Base-by-base conservation (phyloP, 768 basidiomycete genomes). In the Mycena venus region DNA sequence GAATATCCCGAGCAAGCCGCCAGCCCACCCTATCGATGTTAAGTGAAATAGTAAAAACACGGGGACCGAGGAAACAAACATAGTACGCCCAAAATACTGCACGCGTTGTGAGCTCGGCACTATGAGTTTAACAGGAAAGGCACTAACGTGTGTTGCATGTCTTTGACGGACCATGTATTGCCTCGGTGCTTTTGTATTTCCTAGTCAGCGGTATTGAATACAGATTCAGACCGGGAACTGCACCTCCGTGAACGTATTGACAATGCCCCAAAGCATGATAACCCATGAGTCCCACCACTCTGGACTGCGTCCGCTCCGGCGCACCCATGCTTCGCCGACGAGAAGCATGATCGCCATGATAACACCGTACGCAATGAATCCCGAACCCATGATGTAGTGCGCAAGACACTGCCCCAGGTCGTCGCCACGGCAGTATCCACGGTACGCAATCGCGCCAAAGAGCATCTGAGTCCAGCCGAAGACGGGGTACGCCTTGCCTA, bases 161-260 rank as follows among this genome's bases (percentile, higher is more conserved):
- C 97, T 82, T 98, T 97, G 65, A 93, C 93, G 3, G 92, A 94
- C 97, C 97, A 98, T 0, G 78, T 81, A 23, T 88, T 88, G 10
- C 95, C 95, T 60, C 91, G 94, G 80, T 98, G 96, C 79, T 96
- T n/a, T n/a, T n/a, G n/a, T n/a, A n/a, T n/a, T n/a, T n/a, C n/a
- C n/a, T n/a, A n/a, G n/a, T n/a, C n/a, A n/a, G n/a, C n/a, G n/a
- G 96, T 97, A 77, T 98, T 98, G 69, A 98, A 93, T 91, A 78
- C 70, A 29, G 82, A 76, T n/a, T n/a, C n/a, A n/a, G n/a, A n/a
- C n/a, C n/a, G n/a, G n/a, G n/a, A n/a, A n/a, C n/a, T n/a, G n/a
- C n/a, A n/a, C n/a, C n/a, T n/a, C n/a, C n/a, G n/a, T n/a, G n/a
- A n/a, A n/a, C n/a, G n/a, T n/a, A n/a, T n/a, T n/a, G n/a, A n/a